Percentiles rank a stretch among this genome's conserved stretches.
Evolutionary conservation across 768 basidiomycete genomes (phyloP).

Genomic region (Boletellus ananas): DNA sequence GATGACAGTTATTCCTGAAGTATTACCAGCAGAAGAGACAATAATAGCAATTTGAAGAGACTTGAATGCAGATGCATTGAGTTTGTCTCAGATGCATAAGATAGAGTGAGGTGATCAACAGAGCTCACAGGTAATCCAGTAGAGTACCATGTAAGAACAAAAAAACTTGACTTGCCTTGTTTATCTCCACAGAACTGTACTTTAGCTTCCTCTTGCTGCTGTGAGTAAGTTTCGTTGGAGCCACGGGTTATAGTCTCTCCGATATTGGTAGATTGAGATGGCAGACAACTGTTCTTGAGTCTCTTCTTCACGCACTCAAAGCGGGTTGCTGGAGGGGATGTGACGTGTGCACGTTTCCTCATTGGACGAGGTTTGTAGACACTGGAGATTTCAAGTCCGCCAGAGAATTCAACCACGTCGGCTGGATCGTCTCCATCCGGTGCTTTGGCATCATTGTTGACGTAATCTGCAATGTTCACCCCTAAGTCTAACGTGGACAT

Average conservation of each 20-base stretch:
- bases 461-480: constrained; percentile 33
- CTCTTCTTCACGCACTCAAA: constrained; percentile 14
- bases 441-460: constrained; percentile 20
- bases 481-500: constrained; percentile 50
- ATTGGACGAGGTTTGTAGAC: constrained; percentile 73
- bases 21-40: constrained; percentile 11
- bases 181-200: constrained; percentile 39
- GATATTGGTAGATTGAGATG: constrained; percentile 1
- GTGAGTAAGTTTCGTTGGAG: not conserved
- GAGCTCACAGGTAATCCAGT: not conserved
- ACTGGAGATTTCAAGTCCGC: constrained; percentile 64
- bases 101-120: not conserved
- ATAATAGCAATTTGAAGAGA: constrained; percentile 32
- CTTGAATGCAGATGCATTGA: constrained; percentile 26
- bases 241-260: not conserved
- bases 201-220: constrained; percentile 27
- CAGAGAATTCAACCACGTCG: constrained; percentile 27
- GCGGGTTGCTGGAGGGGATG: constrained; percentile 20
- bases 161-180: constrained; percentile 47
- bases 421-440: not conserved
- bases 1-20: not conserved
- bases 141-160: not conserved
- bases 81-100: not conserved
- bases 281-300: constrained; percentile 27
- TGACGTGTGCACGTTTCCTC: constrained; percentile 41